Percentiles rank a stretch among this genome's conserved stretches.
phyloP scores from a whole-genome alignment of 2,329 filamentous ascomycete genomes.

The Diaporthe eres region DNA sequence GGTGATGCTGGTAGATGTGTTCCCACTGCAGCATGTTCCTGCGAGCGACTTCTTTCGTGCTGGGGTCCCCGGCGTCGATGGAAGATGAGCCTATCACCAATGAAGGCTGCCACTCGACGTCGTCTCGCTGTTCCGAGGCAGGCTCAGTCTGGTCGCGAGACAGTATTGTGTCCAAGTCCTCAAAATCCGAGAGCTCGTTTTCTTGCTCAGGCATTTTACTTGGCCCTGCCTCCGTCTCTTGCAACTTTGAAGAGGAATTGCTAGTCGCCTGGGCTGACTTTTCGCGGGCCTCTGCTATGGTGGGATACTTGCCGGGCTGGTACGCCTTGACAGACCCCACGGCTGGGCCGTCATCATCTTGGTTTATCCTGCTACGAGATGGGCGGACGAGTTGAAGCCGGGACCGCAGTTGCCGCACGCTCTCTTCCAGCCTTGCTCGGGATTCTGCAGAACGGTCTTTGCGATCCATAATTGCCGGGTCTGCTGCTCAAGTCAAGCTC shows the following conservation, averaged over 20 bases:
- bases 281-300: neutral
- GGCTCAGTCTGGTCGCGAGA: neutral
- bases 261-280: neutral
- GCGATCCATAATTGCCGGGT: conserved; percentile 1
- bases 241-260: neutral
- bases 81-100: conserved; percentile 51
- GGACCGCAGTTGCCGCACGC: neutral
- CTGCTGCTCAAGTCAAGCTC: neutral
- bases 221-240: neutral
- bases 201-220: neutral
- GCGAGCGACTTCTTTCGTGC: conserved; percentile 53
- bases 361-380: neutral
- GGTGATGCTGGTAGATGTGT: conserved; percentile 37
- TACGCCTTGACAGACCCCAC: neutral
- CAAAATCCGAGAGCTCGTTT: neutral
- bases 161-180: neutral
- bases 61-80: conserved; percentile 54
- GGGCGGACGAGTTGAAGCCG: conserved; percentile 8
- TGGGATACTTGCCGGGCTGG: conserved; percentile 1
- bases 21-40: conserved; percentile 54
- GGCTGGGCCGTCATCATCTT: neutral
- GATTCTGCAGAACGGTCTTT: neutral
- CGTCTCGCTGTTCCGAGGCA: conserved; percentile 38
- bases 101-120: conserved; percentile 49
- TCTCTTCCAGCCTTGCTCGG: neutral